Base-by-base conservation (phyloP, 202 grass and related monocot species). In the Digitaria exilis region DNA sequence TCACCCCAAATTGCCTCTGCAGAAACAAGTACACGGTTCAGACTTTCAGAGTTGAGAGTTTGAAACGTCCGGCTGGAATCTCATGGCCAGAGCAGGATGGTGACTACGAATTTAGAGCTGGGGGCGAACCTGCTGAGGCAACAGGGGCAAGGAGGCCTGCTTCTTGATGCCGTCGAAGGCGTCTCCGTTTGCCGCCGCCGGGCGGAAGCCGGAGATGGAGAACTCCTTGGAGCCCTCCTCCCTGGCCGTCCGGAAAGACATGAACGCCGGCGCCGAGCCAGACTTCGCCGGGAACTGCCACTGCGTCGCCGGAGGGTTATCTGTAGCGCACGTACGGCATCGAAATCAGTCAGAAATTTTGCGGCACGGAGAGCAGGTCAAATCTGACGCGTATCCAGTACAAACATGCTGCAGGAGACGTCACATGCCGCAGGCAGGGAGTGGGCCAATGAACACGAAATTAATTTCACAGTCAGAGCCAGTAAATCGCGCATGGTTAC, bases 231-330 rank as follows among this genome's bases (percentile, higher is more conserved):
- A 26, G 61, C 58, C 73, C 26, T 93, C 86, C 25, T 86, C 88
- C 84, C 69, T 84, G 58, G 63, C 58, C 28, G 55, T 44, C 65
- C 85, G 85, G 82, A 89, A 90, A 11, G 89, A 85, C 84, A 91
- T 88, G 77, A 93, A 88, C 65, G 87, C 71, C 59, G 79, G 87
- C 14, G 75, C 37, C 3, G 71, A 45, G 39, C 67, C 28, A 32
- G 84, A n/a, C 24, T 74, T 93, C n/a, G 68, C 87, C 69, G 87
- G 78, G 6, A 88, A 89, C 41, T 91, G 87, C 91, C 94, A 94
- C 83, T 83, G 89, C 71, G 88, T 31, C 19, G 74, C 60, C 32
- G 78, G 42, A n/a, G 80, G 50, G 60, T 50, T 70, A 76, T 64
- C 87, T 85, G 63, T 11, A 81, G 55, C 65, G 35, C 58, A 44